Percentiles rank a stretch among this genome's conserved stretches.
phyloP scores from a whole-genome alignment of 768 basidiomycete species.

The Amanita jacksonii region DNA sequence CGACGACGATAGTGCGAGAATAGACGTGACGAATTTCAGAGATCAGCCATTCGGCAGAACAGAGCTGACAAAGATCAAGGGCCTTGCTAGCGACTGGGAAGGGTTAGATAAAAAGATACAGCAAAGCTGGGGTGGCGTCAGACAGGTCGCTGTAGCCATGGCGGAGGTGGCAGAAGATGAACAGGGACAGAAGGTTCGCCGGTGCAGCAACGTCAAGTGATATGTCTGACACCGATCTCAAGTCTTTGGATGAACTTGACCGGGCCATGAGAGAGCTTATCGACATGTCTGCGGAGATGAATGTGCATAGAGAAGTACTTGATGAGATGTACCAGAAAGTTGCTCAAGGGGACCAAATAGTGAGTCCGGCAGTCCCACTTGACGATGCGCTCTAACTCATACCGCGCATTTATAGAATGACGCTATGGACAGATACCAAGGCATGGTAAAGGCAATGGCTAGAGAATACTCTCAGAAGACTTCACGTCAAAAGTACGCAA shows the following conservation, averaged over 20 bases:
- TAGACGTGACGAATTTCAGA: conserved; percentile 51
- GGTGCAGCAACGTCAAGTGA: not conserved
- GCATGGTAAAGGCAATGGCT: conserved; percentile 29
- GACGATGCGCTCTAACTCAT: not conserved
- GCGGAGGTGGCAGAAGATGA: conserved; percentile 54
- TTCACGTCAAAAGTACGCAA: conserved; percentile 70
- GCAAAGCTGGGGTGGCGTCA: conserved; percentile 35
- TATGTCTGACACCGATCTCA: conserved; percentile 16
- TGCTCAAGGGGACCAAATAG: conserved; percentile 47
- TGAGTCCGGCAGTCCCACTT: conserved; percentile 27
- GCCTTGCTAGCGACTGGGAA: conserved; percentile 56
- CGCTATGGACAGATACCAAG: conserved; percentile 40
- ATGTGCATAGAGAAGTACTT: conserved; percentile 42
- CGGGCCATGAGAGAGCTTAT: conserved; percentile 56
- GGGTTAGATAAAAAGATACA: conserved; percentile 41
- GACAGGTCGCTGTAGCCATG: conserved; percentile 44
- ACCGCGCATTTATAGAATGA: conserved; percentile 30
- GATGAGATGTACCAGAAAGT: conserved; percentile 48
- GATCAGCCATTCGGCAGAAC: conserved; percentile 57
- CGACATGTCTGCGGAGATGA: conserved; percentile 56
- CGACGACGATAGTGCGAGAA: conserved; percentile 40
- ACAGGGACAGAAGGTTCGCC: conserved; percentile 40
- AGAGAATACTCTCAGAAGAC: conserved; percentile 51
- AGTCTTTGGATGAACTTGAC: conserved; percentile 54
- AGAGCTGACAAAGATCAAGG: conserved; percentile 43